These are phyloP conservation scores for Corylus americana DNA, from an alignment of 306 rosid species.

Conservation along the genomic window DNA sequence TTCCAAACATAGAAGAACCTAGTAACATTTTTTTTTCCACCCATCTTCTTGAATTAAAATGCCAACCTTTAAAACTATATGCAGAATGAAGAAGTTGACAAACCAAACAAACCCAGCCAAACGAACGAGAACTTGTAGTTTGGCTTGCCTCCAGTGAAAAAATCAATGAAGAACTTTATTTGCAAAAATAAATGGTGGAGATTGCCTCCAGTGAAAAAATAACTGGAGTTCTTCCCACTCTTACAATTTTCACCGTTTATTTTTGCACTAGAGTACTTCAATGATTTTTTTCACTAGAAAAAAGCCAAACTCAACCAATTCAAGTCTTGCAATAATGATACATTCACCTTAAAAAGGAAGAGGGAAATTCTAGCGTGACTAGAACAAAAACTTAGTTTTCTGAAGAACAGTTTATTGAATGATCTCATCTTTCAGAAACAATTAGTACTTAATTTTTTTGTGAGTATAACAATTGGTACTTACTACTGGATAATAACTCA, in stretches of 20 bases:
- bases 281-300: too few relatives aligned
- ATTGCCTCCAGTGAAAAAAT: too few relatives aligned
- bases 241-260: too few relatives aligned
- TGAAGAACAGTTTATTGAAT: too few relatives aligned
- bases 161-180: too few relatives aligned
- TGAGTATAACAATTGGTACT: neutral
- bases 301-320: too few relatives aligned
- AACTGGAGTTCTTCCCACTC: too few relatives aligned
- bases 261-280: too few relatives aligned
- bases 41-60: neutral
- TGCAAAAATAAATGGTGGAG: too few relatives aligned
- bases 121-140: neutral
- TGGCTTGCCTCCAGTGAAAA: too few relatives aligned
- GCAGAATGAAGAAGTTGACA: constrained; percentile 7
- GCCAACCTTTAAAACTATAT: neutral
- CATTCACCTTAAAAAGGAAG: neutral
- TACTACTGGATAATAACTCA: neutral
- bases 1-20: neutral
- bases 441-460: too few relatives aligned
- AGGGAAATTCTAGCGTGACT: neutral
- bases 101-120: constrained; percentile 15
- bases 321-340: neutral
- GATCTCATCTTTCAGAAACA: too few relatives aligned
- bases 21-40: neutral
- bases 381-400: neutral